A percentile compares a stretch with the other conserved stretches of the same genome.
Evolutionary conservation across 495 filamentous ascomycete species (phyloP).

Genomic region (Aspergillus funiculosus): DNA sequence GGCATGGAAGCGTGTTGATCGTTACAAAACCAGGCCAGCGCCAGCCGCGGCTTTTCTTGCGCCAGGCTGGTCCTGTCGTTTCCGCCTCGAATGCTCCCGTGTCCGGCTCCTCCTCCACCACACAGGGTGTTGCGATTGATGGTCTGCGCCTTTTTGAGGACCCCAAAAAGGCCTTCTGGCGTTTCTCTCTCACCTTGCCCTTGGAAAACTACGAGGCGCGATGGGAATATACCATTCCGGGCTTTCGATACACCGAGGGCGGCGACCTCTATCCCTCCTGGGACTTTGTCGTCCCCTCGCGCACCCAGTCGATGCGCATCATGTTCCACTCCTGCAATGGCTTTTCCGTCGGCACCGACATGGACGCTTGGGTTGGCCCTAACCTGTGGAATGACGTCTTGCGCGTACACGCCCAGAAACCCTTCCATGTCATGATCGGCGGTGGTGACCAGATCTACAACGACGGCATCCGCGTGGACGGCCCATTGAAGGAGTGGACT

Average conservation of each 20-base stretch:
- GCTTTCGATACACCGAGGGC: conserved; percentile 33
- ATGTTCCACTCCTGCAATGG: conserved; percentile 97
- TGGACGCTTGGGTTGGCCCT: conserved; percentile 74
- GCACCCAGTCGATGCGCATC: conserved; percentile 80
- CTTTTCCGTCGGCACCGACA: conserved; percentile 88
- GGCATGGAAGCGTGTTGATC: conserved; percentile 80
- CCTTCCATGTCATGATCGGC: conserved; percentile 94
- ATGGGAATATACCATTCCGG: conserved; percentile 46
- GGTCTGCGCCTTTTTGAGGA: conserved; percentile 76
- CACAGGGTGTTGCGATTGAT: conserved; percentile 27
- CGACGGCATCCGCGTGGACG: conserved; percentile 77
- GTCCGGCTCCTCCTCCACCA: conserved; percentile 6
- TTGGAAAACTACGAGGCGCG: conserved; percentile 41
- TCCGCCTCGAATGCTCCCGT: conserved; percentile 11
- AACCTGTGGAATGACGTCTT: conserved; percentile 89
- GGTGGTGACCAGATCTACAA: conserved; percentile 97
- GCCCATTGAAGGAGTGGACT: conserved; percentile 76
- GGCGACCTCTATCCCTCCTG: conserved; percentile 37
- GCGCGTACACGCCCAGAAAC: conserved; percentile 57
- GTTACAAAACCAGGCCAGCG: conserved; percentile 62
- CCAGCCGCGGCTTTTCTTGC: conserved; percentile 46
- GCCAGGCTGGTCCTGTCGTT: conserved; percentile 37
- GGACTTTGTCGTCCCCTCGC: conserved; percentile 70
- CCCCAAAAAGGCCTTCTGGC: conserved; percentile 71
- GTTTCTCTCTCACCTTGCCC: conserved; percentile 58